Base-by-base conservation (phyloP, 2,329 filamentous ascomycete species). In the Epichloe brachyelytri region DNA sequence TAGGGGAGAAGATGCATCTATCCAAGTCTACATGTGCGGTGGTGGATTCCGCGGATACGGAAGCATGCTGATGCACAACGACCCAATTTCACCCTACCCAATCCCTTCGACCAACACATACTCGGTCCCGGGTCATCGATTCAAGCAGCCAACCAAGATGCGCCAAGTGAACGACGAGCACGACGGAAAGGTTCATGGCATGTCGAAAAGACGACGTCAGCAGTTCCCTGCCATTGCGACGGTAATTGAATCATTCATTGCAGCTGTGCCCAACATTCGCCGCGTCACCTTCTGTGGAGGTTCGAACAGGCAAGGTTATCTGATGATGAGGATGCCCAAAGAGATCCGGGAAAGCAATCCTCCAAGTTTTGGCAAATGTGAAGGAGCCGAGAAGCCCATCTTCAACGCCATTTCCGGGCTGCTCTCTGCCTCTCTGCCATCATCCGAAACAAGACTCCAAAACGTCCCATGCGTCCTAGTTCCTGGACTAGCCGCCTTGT, bases 31-130 rank as follows among this genome's bases (percentile, higher is more conserved):
- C 63, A 80, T 96, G 52, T 95, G 86, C 55, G 90, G 90, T 43
- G 90, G 90, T 22, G 90, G 90, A 0, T 95, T 95, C 63, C 76
- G 90, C 37, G 90, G 90, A 15, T 95, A 94, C 74, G 90, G 89
- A 6, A 94, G 88, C 65, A 82, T 95, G 61, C 74, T 95, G 49
- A 90, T 95, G 85, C 82, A 85, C 62, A 77, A 79, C 57, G 86
- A 91, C 59, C 67, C 72, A 5, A 77, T 88, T 43, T 72, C 77
- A 50, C 88, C 88, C 0, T 96, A 95, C 63, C 90, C 90, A 0
- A 85, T 95, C 26, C 80, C 88, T 0, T 82, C 85, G 19, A 84
- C 93, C 64, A 90, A 89, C 55, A 83, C 86, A 2, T 95, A 93
- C 66, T 78, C 74, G 8, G 86, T 83, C 1, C 65, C 74, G 0